Base-by-base conservation (phyloP, 2,329 filamentous ascomycete species). In the Fusarium foetens region DNA sequence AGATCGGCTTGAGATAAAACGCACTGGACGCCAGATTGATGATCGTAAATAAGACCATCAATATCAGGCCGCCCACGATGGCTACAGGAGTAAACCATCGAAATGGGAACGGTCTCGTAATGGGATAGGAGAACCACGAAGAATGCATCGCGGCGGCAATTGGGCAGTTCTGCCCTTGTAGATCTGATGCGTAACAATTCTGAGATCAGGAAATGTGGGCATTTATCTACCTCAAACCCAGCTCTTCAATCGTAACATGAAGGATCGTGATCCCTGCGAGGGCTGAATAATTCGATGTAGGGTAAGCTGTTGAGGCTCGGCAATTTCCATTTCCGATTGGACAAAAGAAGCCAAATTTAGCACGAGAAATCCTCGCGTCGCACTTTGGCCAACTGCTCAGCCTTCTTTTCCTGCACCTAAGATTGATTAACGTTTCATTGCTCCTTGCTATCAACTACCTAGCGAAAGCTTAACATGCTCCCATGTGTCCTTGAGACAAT, bases 11-110 rank as follows among this genome's bases (percentile, higher is more conserved):
- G 1, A 72, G 19, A 5, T 71, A 68, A 33, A 62, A 71, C 1
- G 60, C 68, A n/a, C 58, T 71, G 0, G 68, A 72, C 4, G 57
- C 70, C 12, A 72, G 41, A n/a, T 72, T 72, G 29, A 71, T 38
- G 19, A 72, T 38, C 0, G 68, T 66, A 19, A 71, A 72, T 3
- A 72, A 0, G 0, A 66, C 60, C 0, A 39, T 55, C 8, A 71
- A 14, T 7, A 63, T 6, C 11, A 66, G 4, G 0, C 60, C 48
- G 7, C 64, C 68, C 1, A n/a, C 27, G 0, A 71, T 23, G 5
- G 48, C 42, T 7, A 72, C 64, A 0, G 59, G 57, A 2, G 68
- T 71, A 31, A 72, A 71, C 64, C 70, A 72, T 27, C 64, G 45
- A 7, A 71, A 72, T 5, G 70, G 68, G 11, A 60, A 72, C 1